phyloP scores from a whole-genome alignment of 805 yeast species.

The Nakazawaea populi region DNA sequence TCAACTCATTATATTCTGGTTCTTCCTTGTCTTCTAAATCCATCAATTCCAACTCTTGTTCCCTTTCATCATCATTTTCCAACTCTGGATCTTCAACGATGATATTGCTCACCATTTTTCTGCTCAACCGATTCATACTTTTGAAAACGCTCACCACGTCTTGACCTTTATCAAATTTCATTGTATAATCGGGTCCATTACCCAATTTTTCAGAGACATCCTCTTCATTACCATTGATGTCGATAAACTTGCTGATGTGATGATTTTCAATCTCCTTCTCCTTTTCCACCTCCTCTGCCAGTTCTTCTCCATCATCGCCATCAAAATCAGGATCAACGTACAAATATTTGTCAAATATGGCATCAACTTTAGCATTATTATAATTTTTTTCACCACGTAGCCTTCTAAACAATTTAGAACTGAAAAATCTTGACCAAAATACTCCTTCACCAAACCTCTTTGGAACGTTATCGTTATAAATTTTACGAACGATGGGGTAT shows the following conservation, averaged over 20 bases:
- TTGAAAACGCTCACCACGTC: conserved; percentile 74
- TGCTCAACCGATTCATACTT: conserved; percentile 84
- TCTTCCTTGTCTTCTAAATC: conserved; percentile 45
- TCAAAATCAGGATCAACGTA: conserved; percentile 56
- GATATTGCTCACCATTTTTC: conserved; percentile 64
- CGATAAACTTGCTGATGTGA: conserved; percentile 64
- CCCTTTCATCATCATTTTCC: conserved; percentile 27
- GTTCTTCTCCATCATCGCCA: conserved; percentile 32
- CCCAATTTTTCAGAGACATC: conserved; percentile 77
- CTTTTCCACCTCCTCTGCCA: conserved; percentile 14
- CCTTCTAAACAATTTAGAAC: conserved; percentile 80
- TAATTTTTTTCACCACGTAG: conserved; percentile 84
- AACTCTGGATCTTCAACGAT: conserved; percentile 34
- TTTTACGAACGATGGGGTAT: conserved; percentile 85
- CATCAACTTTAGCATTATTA: conserved; percentile 74
- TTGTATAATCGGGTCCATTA: conserved; percentile 82
- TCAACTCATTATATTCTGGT: conserved; percentile 48
- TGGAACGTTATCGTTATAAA: conserved; percentile 89
- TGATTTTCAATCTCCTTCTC: conserved; percentile 26
- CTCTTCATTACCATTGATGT: conserved; percentile 73
- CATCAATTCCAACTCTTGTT: conserved; percentile 36
- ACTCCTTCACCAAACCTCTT: conserved; percentile 74
- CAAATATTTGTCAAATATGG: conserved; percentile 77
- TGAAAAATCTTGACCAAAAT: conserved; percentile 94
- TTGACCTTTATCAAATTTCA: conserved; percentile 57